Percentiles rank a stretch among this genome's conserved stretches.
Evolutionary conservation across 2,329 filamentous ascomycete genomes (phyloP).

Genomic region (Cercospora sp.): DNA sequence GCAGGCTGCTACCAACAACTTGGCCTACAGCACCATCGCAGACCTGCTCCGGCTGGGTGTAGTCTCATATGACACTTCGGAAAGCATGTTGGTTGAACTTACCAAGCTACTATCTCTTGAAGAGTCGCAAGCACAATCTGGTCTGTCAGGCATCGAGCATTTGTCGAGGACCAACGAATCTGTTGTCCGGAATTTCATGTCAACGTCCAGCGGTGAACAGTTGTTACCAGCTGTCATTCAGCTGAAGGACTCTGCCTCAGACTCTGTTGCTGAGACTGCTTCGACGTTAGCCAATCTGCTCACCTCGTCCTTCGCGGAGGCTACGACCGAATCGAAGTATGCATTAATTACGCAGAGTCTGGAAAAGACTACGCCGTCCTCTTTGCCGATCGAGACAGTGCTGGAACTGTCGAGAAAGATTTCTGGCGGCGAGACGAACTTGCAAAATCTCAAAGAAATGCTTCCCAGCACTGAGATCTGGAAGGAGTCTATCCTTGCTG

Average conservation of each 20-base stretch:
- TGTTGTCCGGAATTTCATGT: conserved; percentile 49
- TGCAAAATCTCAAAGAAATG: conserved; percentile 25
- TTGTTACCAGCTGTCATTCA: conserved; percentile 56
- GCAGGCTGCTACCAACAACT: neutral
- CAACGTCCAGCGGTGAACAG: conserved; percentile 50
- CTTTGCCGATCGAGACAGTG: conserved; percentile 57
- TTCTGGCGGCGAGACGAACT: conserved; percentile 39
- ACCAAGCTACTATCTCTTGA: conserved; percentile 43
- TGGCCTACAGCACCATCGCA: conserved; percentile 17
- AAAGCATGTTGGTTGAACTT: conserved; percentile 43
- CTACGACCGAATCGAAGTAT: conserved; percentile 37
- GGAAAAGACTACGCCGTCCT: conserved; percentile 45
- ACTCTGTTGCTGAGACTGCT: conserved; percentile 52
- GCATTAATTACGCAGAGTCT: conserved; percentile 57
- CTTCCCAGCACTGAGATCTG: conserved; percentile 55
- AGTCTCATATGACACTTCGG: conserved; percentile 42
- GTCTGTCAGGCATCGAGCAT: conserved; percentile 40
- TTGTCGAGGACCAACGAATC: conserved; percentile 41
- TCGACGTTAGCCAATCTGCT: conserved; percentile 36
- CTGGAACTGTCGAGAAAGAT: conserved; percentile 56
- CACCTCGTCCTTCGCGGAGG: conserved; percentile 28
- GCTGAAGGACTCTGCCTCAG: conserved; percentile 55
- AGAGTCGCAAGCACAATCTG: conserved; percentile 21
- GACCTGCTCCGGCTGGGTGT: conserved; percentile 30
- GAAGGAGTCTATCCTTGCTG: conserved; percentile 60